These are phyloP conservation scores for Neoboletus brunneissimus DNA, from an alignment of 768 basidiomycete species.

Conservation along the genomic window DNA sequence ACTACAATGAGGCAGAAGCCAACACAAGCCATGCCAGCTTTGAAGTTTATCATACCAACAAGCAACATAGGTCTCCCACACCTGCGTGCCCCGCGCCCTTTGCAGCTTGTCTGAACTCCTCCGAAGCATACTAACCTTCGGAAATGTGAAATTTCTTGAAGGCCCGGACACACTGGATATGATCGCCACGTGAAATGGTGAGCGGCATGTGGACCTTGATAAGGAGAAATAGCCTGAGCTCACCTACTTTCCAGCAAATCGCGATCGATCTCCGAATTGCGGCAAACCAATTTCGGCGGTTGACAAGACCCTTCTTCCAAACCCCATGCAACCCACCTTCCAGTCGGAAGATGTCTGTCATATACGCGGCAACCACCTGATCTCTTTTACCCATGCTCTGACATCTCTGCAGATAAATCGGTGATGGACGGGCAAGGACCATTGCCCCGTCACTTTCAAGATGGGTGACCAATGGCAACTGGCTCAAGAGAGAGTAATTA, in stretches of 20 bases:
- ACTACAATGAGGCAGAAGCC: slow-evolving; percentile 40
- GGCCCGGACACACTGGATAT: slow-evolving; percentile 36
- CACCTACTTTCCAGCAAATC: neutral
- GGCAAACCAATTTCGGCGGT: too few relatives aligned
- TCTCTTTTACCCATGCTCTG: too few relatives aligned
- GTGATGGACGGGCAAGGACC: too few relatives aligned
- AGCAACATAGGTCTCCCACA: slow-evolving; percentile 64
- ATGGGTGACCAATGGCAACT: too few relatives aligned
- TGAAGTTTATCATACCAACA: slow-evolving; percentile 56
- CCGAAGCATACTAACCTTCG: slow-evolving; percentile 58
- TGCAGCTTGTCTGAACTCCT: slow-evolving; percentile 57
- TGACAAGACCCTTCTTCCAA: too few relatives aligned
- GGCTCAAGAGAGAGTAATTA: too few relatives aligned
- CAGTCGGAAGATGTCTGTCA: too few relatives aligned
- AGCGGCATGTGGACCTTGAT: neutral
- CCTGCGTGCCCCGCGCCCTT: slow-evolving; percentile 46
- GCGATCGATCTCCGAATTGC: neutral
- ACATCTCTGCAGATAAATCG: too few relatives aligned
- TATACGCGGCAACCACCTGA: too few relatives aligned
- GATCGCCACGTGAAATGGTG: too few relatives aligned
- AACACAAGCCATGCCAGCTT: neutral
- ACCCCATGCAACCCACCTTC: too few relatives aligned
- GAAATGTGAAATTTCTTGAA: slow-evolving; percentile 68
- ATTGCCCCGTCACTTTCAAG: too few relatives aligned
- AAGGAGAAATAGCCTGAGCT: neutral